Conservation (phyloP, 1,284 basidiomycete genomes). For the Macrocystidia cucumis region DNA sequence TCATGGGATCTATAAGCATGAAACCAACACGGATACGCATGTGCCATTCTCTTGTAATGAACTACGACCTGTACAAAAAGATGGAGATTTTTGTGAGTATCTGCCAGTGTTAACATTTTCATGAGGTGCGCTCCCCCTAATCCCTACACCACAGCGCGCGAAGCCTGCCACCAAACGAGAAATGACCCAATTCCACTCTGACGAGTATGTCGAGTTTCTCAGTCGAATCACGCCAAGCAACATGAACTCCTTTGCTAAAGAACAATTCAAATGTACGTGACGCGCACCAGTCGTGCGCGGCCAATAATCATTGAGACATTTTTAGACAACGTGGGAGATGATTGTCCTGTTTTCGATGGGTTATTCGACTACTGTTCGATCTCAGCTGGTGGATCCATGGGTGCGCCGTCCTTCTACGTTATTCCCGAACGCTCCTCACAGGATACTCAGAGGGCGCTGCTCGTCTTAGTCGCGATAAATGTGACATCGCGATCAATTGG, state of each 20-base stretch:
- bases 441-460: constrained; percentile 88
- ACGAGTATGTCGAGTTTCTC: constrained; percentile 96
- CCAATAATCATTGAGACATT: constrained; percentile 1
- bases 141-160: constrained; percentile 63
- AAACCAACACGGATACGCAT: constrained; percentile 97
- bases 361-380: constrained; percentile 98
- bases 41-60: constrained; percentile 99
- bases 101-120: background rate
- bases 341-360: constrained; percentile 98
- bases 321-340: constrained; percentile 61
- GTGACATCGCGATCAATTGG: constrained; percentile 99
- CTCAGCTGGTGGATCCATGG: constrained; percentile 98
- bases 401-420: constrained; percentile 34
- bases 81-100: constrained; percentile 92
- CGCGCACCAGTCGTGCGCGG: background rate
- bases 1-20: constrained; percentile 74
- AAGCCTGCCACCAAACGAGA: constrained; percentile 99
- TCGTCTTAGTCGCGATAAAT: constrained; percentile 91
- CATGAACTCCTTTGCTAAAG: constrained; percentile 86
- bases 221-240: constrained; percentile 79
- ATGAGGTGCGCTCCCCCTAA: constrained; percentile 2
- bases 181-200: constrained; percentile 96
- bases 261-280: constrained; percentile 91
- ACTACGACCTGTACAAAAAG: constrained; percentile 95
- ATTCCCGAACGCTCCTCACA: constrained; percentile 1